Conservation (phyloP, 2,329 filamentous ascomycete species). For the Scedosporium dehoogii region DNA sequence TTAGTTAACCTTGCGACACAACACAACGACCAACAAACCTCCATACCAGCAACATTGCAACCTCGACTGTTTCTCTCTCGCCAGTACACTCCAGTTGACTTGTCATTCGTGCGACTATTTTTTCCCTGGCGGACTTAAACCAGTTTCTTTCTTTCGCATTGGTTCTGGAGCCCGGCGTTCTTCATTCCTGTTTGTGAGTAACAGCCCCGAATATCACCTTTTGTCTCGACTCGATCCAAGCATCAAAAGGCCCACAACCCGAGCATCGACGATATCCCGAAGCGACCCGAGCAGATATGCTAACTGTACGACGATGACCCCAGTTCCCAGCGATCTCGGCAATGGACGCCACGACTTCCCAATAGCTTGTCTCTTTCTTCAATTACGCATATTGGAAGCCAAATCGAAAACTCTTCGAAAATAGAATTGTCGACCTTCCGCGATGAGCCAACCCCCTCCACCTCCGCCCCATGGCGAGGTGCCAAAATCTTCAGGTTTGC, state of each 20-base stretch:
- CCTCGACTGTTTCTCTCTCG: background rate
- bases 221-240: background rate
- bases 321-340: background rate
- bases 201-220: background rate
- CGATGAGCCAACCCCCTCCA: conserved; percentile 52
- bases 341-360: conserved; percentile 3
- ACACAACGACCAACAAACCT: background rate
- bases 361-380: background rate
- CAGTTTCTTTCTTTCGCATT: background rate
- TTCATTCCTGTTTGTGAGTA: conserved; percentile 4
- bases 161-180: conserved; percentile 6
- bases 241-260: background rate
- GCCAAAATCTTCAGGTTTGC: conserved; percentile 62
- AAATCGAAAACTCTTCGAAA: background rate
- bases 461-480: conserved; percentile 78
- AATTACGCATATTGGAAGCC: background rate
- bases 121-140: background rate
- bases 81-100: background rate
- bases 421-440: background rate
- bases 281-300: background rate
- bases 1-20: background rate
- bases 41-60: background rate
- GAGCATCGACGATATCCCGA: background rate
- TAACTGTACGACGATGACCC: background rate
- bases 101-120: background rate